Percentiles rank a stretch among this genome's conserved stretches.
phyloP scores from a whole-genome alignment of 2,329 filamentous ascomycete species.

The Xylaria sp. region DNA sequence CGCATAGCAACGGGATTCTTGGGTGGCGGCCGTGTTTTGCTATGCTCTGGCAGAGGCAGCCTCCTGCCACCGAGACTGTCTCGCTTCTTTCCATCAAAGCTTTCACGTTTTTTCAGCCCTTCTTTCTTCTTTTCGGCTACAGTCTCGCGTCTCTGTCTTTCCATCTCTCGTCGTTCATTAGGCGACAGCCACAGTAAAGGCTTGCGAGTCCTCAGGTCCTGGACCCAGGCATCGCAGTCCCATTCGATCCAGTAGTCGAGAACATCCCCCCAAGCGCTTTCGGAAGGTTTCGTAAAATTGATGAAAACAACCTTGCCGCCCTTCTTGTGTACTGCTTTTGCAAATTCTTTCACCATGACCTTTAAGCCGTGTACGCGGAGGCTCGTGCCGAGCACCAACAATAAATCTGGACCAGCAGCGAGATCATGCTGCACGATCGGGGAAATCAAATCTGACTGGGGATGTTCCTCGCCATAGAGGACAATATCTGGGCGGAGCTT shows the following conservation, averaged over 20 bases:
- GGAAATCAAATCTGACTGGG: conserved; percentile 73
- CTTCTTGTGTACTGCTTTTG: conserved; percentile 74
- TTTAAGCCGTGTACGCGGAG: conserved; percentile 78
- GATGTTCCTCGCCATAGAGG: conserved; percentile 79
- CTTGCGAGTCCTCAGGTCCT: conserved; percentile 68
- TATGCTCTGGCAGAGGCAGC: conserved; percentile 38
- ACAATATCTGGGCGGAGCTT: conserved; percentile 78
- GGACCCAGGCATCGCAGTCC: conserved; percentile 80
- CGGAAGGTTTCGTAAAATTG: conserved; percentile 77
- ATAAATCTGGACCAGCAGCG: conserved; percentile 70
- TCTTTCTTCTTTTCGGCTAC: conserved; percentile 47
- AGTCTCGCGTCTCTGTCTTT: conserved; percentile 55
- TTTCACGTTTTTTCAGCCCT: conserved; percentile 44
- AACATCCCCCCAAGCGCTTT: conserved; percentile 77
- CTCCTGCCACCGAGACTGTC: conserved; percentile 41
- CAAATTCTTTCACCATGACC: conserved; percentile 76
- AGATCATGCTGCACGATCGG: conserved; percentile 76
- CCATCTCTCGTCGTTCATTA: conserved; percentile 53
- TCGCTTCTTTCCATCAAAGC: conserved; percentile 41
- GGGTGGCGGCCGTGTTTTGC: conserved; percentile 43
- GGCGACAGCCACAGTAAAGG: conserved; percentile 69
- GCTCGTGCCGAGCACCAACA: conserved; percentile 78
- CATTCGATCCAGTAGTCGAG: conserved; percentile 80
- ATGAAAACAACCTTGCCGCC: conserved; percentile 78
- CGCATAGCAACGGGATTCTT: conserved; percentile 50